Percentiles rank a stretch among this genome's conserved stretches.
These are phyloP conservation scores for Fusarium oxysporum DNA, from an alignment of 2,329 filamentous ascomycete genomes.

Conservation along the genomic window DNA sequence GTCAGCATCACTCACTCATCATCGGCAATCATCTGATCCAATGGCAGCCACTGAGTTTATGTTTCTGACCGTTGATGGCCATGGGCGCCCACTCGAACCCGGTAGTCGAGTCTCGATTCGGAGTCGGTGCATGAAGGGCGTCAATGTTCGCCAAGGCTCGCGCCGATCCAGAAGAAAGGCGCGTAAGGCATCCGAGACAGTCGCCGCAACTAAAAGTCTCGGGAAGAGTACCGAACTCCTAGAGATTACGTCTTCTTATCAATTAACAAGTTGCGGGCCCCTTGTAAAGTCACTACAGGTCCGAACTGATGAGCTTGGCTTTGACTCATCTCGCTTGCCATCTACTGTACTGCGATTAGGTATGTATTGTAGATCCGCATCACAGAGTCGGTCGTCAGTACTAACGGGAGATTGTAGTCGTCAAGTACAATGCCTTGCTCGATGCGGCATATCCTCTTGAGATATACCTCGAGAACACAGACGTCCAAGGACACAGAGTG, in stretches of 20 bases:
- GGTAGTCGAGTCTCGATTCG: background rate
- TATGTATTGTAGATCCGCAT: background rate
- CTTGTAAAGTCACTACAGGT: background rate
- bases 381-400: accelerated
- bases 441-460: background rate
- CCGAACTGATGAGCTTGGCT: background rate
- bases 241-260: too few relatives aligned
- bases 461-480: background rate
- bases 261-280: background rate
- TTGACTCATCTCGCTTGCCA: background rate
- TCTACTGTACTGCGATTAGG: background rate
- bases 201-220: accelerated
- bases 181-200: accelerated
- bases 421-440: background rate
- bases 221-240: accelerated
- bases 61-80: background rate
- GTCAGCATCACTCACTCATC: accelerated
- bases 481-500: background rate
- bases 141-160: constrained; percentile 7
- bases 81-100: background rate
- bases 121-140: constrained; percentile 10
- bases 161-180: constrained; percentile 3
- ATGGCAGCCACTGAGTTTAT: background rate
- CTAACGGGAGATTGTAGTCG: background rate
- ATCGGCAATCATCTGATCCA: accelerated